Base-by-base conservation (phyloP, 1,284 basidiomycete genomes). In the Cutaneotrichosporon sp. region DNA sequence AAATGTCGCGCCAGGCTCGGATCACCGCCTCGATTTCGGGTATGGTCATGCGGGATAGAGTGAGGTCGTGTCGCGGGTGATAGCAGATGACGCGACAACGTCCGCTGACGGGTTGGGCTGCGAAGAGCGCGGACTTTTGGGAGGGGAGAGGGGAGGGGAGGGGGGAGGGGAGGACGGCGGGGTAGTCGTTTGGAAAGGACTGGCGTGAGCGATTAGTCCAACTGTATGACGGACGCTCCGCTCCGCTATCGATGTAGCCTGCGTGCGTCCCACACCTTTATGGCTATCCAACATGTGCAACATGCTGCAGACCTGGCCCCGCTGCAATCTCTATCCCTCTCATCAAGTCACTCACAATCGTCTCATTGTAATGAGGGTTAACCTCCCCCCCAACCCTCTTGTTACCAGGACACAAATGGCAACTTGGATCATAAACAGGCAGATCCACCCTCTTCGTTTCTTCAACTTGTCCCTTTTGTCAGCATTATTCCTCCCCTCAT, bases 361-460 rank as follows among this genome's bases (percentile, higher is more conserved):
- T 93, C 21, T 86, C 80, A 7, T 82, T 77, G 81, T 94, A 97
- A 14, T 81, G 68, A 2, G 87, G 88, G 74, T 94, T 97, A 63
- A 79, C 76, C 64, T 86, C 80, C 0, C 92, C 93, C 3, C 88
- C 88, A 0, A 89, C 87, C n/a, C 95, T 86, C 30, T 80, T 74
- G 76, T 97, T 97, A 18, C 92, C 88, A 0, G 95, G 94, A 73
- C 95, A 98, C 51, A 97, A 86, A 78, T 93, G 96, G 76, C 95
- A 98, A 47, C 84, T 81, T 5, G 86, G 83, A 73, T 97, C 94
- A 76, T 93, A 88, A 47, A 84, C 66, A 0, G 90, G 90, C 2
- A 90, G 82, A 42, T 80, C 74, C 7, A 80, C 70, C 2, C 83
- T 62, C 65, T 88, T 84, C 0, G 87, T 83, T 1, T 86, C 80